Percentiles rank a stretch among this genome's conserved stretches.
Evolutionary conservation across 768 basidiomycete genomes (phyloP).

Genomic region (Leucocoprinus birnbaumii): DNA sequence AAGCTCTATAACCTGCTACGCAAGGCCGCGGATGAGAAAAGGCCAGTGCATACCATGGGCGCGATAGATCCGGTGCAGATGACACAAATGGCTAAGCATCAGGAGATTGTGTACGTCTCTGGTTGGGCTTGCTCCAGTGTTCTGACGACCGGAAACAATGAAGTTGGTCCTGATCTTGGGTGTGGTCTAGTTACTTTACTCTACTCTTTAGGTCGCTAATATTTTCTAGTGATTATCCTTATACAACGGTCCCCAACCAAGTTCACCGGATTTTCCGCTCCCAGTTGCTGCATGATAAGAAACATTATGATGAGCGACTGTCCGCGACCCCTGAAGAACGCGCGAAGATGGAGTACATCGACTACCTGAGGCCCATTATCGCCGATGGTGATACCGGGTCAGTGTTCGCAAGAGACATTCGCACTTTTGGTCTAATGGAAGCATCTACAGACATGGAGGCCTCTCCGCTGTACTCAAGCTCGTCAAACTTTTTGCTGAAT

Average conservation of each 20-base stretch:
- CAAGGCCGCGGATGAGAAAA: constrained; percentile 56
- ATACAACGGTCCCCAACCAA: constrained; percentile 95
- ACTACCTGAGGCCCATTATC: constrained; percentile 90
- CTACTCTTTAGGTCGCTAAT: background rate
- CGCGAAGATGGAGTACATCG: constrained; percentile 71
- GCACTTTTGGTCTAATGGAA: constrained; percentile 11
- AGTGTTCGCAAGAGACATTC: background rate
- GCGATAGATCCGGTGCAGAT: constrained; percentile 93
- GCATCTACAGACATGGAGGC: constrained; percentile 73
- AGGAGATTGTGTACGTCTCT: constrained; percentile 88
- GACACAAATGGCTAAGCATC: constrained; percentile 89
- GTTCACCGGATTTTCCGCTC: constrained; percentile 90
- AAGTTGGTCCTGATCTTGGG: constrained; percentile 92
- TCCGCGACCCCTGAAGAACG: constrained; percentile 59
- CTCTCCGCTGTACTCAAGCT: constrained; percentile 95
- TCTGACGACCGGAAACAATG: constrained; percentile 86
- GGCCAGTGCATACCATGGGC: constrained; percentile 88
- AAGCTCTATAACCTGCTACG: constrained; percentile 75
- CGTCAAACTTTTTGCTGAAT: constrained; percentile 92
- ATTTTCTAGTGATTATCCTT: constrained; percentile 78
- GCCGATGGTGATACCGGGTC: constrained; percentile 93
- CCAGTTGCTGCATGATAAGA: constrained; percentile 90
- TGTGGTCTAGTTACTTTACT: constrained; percentile 34
- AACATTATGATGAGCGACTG: constrained; percentile 87
- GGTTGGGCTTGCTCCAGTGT: constrained; percentile 90